These are phyloP conservation scores for Backusella psychrophila DNA, from an alignment of 192 early-diverging fungal species.

Conservation along the genomic window DNA sequence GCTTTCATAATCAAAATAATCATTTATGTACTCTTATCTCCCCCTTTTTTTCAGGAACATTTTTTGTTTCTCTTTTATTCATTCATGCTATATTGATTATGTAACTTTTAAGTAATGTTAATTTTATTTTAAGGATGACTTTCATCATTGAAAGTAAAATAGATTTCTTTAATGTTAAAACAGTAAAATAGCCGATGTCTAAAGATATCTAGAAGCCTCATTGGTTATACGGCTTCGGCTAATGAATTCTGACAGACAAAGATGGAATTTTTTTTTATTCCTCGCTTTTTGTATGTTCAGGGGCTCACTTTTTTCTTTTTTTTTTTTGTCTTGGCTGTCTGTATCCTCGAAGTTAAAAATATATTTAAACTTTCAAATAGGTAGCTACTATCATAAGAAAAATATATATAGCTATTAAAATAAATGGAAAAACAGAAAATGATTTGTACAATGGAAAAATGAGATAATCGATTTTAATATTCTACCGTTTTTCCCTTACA, in stretches of 20 bases:
- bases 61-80: not conserved
- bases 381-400: not conserved
- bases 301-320: not conserved
- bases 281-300: not conserved
- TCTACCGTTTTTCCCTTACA: slow-evolving; percentile 1
- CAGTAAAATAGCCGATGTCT: not conserved
- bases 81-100: not conserved
- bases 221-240: not conserved
- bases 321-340: not conserved
- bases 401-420: not conserved
- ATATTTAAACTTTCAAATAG: not conserved
- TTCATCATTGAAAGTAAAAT: not conserved
- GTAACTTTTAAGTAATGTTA: not conserved
- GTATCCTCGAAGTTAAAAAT: not conserved
- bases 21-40: not conserved
- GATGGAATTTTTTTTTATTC: not conserved
- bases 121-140: not conserved
- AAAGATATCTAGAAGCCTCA: not conserved
- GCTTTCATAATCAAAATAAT: not conserved
- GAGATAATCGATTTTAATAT: not conserved
- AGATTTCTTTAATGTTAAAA: not conserved
- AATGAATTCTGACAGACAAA: slow-evolving; percentile 2
- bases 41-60: not conserved
- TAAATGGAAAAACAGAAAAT: not conserved
- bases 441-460: not conserved